phyloP scores from a whole-genome alignment of 345 rosid species.

The Eucalyptus caleyi region DNA sequence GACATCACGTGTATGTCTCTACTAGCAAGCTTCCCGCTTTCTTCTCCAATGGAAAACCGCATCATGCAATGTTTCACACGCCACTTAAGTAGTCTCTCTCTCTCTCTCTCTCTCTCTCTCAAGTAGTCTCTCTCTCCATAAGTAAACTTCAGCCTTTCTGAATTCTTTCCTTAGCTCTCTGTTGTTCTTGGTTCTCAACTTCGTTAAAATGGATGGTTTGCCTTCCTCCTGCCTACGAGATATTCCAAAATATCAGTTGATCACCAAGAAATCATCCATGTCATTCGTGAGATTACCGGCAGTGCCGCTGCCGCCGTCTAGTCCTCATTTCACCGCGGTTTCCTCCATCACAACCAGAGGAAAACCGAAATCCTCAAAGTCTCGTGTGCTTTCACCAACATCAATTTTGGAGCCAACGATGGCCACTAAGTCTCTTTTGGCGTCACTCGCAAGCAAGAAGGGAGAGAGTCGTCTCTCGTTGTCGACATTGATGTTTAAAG shows the following conservation, averaged over 20 bases:
- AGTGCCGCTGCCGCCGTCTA: neutral
- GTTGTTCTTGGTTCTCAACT: neutral
- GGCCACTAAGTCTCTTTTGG: neutral
- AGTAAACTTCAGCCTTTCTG: neutral
- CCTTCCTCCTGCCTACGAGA: neutral
- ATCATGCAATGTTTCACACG: neutral
- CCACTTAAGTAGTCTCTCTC: neutral
- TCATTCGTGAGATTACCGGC: neutral
- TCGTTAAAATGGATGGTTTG: neutral
- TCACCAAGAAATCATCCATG: neutral
- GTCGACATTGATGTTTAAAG: conserved; percentile 6
- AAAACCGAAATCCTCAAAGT: neutral
- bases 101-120: neutral
- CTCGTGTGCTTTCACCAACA: neutral
- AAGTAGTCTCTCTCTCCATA: neutral
- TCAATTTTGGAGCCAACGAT: neutral
- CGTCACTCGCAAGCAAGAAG: neutral
- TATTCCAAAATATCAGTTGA: neutral
- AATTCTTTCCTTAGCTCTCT: neutral
- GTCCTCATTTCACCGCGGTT: neutral
- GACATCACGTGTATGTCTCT: neutral
- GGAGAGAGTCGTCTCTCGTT: neutral
- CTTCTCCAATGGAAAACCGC: neutral
- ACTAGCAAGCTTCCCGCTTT: neutral
- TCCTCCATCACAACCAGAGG: neutral